phyloP scores from a whole-genome alignment of 2,329 filamentous ascomycete genomes.

The Neonectria faginata region DNA sequence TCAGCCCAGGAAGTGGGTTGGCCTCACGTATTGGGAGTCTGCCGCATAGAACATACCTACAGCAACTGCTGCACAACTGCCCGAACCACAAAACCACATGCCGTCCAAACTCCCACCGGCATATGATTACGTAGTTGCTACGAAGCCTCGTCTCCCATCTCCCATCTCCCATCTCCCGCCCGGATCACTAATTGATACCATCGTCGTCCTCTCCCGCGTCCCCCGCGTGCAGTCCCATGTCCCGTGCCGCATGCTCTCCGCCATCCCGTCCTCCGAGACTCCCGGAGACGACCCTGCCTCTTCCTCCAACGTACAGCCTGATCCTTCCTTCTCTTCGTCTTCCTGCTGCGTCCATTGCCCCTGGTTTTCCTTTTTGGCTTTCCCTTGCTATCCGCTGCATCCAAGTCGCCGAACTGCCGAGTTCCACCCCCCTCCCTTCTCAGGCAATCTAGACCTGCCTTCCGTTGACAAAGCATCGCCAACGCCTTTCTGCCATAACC shows the following conservation, averaged over 20 bases:
- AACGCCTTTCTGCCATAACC: neutral
- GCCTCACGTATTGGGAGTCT: neutral
- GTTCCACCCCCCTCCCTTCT: neutral
- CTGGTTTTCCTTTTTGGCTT: neutral
- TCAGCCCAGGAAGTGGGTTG: neutral
- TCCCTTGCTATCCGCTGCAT: neutral
- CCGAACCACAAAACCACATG: neutral
- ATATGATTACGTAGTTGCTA: neutral
- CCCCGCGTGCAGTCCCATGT: neutral
- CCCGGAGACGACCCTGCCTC: neutral
- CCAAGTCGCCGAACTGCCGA: conserved; percentile 22
- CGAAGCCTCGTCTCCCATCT: neutral
- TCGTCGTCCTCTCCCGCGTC: neutral
- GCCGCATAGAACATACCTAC: neutral
- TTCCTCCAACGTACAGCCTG: neutral
- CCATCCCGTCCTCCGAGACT: neutral
- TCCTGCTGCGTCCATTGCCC: conserved; percentile 8
- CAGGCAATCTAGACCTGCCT: neutral
- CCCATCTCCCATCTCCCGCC: neutral
- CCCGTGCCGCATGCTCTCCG: neutral
- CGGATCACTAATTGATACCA: neutral
- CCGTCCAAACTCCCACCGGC: neutral
- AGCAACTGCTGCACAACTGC: neutral
- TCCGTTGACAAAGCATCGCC: neutral
- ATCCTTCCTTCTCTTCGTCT: neutral